Percentiles rank a stretch among this genome's conserved stretches.
Conservation (phyloP, 495 filamentous ascomycete species). For the Podospora didyma region DNA sequence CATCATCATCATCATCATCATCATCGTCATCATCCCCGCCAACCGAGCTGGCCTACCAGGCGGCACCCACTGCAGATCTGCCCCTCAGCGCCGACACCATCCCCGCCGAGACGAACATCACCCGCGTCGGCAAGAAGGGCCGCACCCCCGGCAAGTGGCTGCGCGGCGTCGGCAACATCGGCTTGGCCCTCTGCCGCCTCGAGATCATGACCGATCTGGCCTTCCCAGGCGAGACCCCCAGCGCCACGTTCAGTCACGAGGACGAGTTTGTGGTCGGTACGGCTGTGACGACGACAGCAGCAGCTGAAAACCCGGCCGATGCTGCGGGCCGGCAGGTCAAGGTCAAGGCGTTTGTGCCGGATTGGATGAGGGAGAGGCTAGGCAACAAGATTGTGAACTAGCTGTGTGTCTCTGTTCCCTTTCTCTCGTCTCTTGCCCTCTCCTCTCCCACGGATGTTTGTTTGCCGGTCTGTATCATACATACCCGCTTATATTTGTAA, state of each 20-base stretch:
- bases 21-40: no score
- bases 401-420: no score
- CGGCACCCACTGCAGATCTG: no score
- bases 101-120: slow-evolving; percentile 38
- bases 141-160: slow-evolving; percentile 76
- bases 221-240: slow-evolving; percentile 58
- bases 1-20: no score
- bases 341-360: slow-evolving; percentile 83
- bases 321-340: slow-evolving; percentile 51
- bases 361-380: slow-evolving; percentile 57
- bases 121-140: slow-evolving; percentile 43
- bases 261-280: slow-evolving; percentile 42
- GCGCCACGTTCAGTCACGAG: slow-evolving; percentile 31
- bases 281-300: slow-evolving; percentile 15
- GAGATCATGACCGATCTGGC: slow-evolving; percentile 80
- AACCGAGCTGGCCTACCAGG: no score
- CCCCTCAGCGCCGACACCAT: slow-evolving; percentile 10
- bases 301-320: no score
- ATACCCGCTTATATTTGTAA: no score
- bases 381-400: not conserved
- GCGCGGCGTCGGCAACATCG: slow-evolving; percentile 73
- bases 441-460: no score
- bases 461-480: no score
- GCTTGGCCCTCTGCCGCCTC: slow-evolving; percentile 81
- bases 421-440: no score